These are phyloP conservation scores for thale cress (Arabidopsis thaliana) DNA, from an alignment of 345 rosid species.

Conservation along the genomic window DNA sequence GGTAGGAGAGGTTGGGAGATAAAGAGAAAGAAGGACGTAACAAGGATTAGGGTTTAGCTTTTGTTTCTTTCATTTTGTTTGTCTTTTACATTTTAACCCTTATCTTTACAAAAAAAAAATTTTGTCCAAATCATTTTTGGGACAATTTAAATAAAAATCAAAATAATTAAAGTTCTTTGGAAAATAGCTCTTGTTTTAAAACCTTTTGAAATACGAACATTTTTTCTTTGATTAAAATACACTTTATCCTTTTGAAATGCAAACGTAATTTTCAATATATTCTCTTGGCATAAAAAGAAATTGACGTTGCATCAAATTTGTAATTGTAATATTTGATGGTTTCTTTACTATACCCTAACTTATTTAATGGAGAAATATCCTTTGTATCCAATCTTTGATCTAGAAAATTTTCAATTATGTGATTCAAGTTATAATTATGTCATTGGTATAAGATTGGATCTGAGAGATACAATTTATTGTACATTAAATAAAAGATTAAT, in stretches of 20 bases:
- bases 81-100: constrained; percentile 30
- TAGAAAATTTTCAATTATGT: not conserved
- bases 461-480: not conserved
- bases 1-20: not conserved
- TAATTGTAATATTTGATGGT: not conserved
- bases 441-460: not conserved
- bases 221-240: not conserved
- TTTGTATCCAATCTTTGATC: not conserved
- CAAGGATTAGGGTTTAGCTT: constrained; percentile 36
- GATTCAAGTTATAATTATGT: not conserved
- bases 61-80: not conserved
- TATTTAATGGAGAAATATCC: not conserved
- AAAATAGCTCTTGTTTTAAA: not conserved
- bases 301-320: not conserved
- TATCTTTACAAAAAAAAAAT: too few species aligned
- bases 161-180: not conserved
- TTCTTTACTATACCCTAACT: not conserved
- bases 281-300: not conserved
- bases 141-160: not conserved
- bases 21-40: not conserved
- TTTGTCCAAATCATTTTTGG: not conserved
- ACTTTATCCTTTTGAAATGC: not conserved
- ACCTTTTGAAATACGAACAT: not conserved
- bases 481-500: not conserved
- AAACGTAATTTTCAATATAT: not conserved